These are phyloP conservation scores for Claviceps sp. DNA, from an alignment of 2,329 filamentous ascomycete species.

Conservation along the genomic window DNA sequence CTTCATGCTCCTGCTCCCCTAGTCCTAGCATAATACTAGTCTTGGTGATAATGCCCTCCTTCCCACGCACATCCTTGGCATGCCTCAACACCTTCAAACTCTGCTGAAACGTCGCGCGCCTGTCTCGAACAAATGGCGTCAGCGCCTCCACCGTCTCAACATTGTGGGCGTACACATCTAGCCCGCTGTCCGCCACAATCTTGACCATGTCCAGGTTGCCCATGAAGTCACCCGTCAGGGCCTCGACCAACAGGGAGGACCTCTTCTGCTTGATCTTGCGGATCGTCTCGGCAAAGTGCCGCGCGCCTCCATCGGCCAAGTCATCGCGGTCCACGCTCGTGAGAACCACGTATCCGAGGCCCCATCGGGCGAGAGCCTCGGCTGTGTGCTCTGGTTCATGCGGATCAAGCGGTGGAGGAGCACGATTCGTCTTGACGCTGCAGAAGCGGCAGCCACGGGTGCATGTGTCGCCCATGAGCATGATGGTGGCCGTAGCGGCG, in stretches of 20 bases:
- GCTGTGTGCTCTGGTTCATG: slow-evolving; percentile 96
- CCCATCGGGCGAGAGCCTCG: slow-evolving; percentile 85
- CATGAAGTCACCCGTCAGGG: slow-evolving; percentile 73
- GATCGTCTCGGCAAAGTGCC: slow-evolving; percentile 88
- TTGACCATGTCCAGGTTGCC: slow-evolving; percentile 80
- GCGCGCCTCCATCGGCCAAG: slow-evolving; percentile 72
- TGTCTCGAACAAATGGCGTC: slow-evolving; percentile 80
- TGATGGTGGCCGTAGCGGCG: slow-evolving; percentile 91
- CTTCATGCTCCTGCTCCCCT: slow-evolving; percentile 78
- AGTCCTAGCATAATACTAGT: slow-evolving; percentile 94
- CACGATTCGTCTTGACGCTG: slow-evolving; percentile 78
- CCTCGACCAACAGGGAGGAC: slow-evolving; percentile 65
- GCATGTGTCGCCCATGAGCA: slow-evolving; percentile 98
- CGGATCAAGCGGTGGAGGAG: slow-evolving; percentile 68
- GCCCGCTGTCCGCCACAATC: slow-evolving; percentile 70
- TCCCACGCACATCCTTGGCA: slow-evolving; percentile 60
- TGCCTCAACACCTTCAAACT: slow-evolving; percentile 66
- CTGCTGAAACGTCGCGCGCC: slow-evolving; percentile 79
- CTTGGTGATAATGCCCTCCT: slow-evolving; percentile 80
- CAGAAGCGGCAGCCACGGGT: slow-evolving; percentile 95
- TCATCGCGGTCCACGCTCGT: slow-evolving; percentile 93
- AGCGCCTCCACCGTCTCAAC: slow-evolving; percentile 88
- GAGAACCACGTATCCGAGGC: slow-evolving; percentile 87
- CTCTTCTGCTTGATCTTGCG: slow-evolving; percentile 82
- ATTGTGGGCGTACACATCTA: slow-evolving; percentile 96